Conservation (phyloP, 441 rosid species). For the Capsella rubella region DNA sequence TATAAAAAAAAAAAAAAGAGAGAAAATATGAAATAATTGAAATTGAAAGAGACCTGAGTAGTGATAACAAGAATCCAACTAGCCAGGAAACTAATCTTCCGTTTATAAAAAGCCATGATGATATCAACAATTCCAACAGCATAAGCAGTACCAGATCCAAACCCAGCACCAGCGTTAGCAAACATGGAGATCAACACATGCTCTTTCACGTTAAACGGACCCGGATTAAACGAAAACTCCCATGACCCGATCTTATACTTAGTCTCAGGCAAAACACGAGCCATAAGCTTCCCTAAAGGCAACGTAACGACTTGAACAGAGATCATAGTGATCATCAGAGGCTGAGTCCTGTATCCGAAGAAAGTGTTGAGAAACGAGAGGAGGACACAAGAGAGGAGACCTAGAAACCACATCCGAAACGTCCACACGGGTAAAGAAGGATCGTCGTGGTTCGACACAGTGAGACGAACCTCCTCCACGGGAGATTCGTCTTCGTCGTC, state of each 20-base stretch:
- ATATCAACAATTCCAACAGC: constrained; percentile 69
- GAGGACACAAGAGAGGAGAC: constrained; percentile 60
- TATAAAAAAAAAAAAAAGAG: background rate
- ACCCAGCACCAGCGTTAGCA: constrained; percentile 72
- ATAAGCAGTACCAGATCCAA: constrained; percentile 70
- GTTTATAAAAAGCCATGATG: constrained; percentile 65
- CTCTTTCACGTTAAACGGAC: constrained; percentile 80
- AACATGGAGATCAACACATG: constrained; percentile 81
- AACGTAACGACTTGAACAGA: constrained; percentile 71
- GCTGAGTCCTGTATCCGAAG: constrained; percentile 75
- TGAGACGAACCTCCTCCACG: constrained; percentile 73
- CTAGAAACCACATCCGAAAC: constrained; percentile 78
- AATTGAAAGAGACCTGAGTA: constrained; percentile 57
- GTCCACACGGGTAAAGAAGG: constrained; percentile 77
- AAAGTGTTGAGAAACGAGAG: constrained; percentile 85
- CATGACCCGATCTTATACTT: constrained; percentile 54
- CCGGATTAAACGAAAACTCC: constrained; percentile 70
- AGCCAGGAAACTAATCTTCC: constrained; percentile 60
- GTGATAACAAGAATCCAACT: constrained; percentile 74
- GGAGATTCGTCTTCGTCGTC: constrained; percentile 57
- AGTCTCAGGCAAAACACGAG: constrained; percentile 54
- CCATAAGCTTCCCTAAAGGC: constrained; percentile 74
- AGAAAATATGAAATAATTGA: background rate
- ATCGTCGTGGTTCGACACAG: constrained; percentile 67
- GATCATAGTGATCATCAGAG: constrained; percentile 63